phyloP scores from a whole-genome alignment of 2,329 filamentous ascomycete species.

The Aulographum hederae region DNA sequence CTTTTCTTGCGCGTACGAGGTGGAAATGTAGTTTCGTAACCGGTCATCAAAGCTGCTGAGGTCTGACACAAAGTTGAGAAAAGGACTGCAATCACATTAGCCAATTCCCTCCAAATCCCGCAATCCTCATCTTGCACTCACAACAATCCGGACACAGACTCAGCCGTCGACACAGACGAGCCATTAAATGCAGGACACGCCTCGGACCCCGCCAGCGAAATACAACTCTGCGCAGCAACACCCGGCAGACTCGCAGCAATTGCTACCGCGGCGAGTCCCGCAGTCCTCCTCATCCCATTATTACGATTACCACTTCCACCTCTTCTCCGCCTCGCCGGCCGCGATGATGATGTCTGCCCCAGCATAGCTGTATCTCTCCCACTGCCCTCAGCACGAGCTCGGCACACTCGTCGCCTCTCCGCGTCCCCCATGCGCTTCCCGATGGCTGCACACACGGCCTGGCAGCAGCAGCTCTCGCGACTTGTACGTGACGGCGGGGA shows the following conservation, averaged over 20 bases:
- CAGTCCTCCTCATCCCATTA: too few relatives aligned
- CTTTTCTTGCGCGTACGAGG: conserved; percentile 61
- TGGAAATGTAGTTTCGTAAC: conserved; percentile 53
- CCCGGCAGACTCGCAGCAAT: conserved; percentile 4
- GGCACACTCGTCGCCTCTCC: too few relatives aligned
- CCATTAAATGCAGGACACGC: conserved; percentile 54
- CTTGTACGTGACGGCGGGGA: too few relatives aligned
- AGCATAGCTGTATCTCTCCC: too few relatives aligned
- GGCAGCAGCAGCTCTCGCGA: too few relatives aligned
- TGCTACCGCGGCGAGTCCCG: too few relatives aligned
- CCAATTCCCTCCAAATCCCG: conserved; percentile 6
- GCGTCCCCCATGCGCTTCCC: too few relatives aligned
- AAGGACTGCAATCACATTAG: conserved; percentile 41
- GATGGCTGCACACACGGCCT: too few relatives aligned
- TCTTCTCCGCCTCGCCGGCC: too few relatives aligned
- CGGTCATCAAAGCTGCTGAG: conserved; percentile 59
- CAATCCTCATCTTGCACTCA: conserved; percentile 19
- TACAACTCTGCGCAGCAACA: conserved; percentile 31
- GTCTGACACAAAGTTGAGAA: conserved; percentile 66
- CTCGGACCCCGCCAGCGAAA: conserved; percentile 52
- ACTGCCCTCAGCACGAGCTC: too few relatives aligned
- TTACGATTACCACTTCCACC: too few relatives aligned
- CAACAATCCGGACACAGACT: conserved; percentile 42
- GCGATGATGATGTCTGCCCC: too few relatives aligned
- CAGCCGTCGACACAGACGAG: conserved; percentile 51